Evolutionary conservation across 108 stramenopile genomes (phyloP).

Genomic region (Skeletonema marinoi): DNA sequence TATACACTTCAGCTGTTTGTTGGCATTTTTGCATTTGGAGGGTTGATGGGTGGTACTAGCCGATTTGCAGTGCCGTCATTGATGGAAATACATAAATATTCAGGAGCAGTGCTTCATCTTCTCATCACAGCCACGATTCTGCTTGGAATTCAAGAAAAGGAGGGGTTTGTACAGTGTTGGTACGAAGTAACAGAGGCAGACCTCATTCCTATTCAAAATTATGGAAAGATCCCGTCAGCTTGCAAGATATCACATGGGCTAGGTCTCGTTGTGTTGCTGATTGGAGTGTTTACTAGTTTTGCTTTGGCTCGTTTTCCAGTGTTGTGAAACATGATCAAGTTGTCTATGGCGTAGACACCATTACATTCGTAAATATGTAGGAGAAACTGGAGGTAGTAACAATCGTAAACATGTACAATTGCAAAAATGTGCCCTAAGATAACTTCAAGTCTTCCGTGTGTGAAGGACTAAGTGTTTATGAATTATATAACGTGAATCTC

Average conservation of each 20-base stretch:
- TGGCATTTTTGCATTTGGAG: slow-evolving; percentile 51
- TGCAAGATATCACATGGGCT: slow-evolving; percentile 65
- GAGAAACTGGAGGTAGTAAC: neutral
- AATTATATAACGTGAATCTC: neutral
- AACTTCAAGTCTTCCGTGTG: too few relatives aligned
- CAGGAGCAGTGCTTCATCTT: slow-evolving; percentile 61
- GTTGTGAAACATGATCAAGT: neutral
- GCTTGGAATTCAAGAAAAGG: slow-evolving; percentile 81
- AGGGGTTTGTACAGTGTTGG: slow-evolving; percentile 69
- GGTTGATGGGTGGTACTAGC: slow-evolving; percentile 8
- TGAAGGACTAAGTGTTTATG: neutral
- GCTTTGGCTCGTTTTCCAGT: slow-evolving; percentile 33
- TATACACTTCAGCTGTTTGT: slow-evolving; percentile 57
- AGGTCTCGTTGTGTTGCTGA: slow-evolving; percentile 45
- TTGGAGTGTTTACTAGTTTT: slow-evolving; percentile 51
- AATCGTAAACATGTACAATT: neutral
- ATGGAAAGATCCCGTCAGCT: slow-evolving; percentile 52
- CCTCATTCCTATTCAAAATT: slow-evolving; percentile 48
- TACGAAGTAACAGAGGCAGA: slow-evolving; percentile 56
- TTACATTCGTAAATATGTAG: too few relatives aligned
- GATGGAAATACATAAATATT: slow-evolving; percentile 53
- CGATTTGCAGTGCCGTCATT: slow-evolving; percentile 37
- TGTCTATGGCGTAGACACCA: too few relatives aligned
- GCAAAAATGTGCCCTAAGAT: too few relatives aligned
- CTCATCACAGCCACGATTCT: slow-evolving; percentile 56